Evolutionary conservation across 345 rosid species (phyloP), one percentile per base, ranked within the genome.

Genomic region (Populus simonii): DNA sequence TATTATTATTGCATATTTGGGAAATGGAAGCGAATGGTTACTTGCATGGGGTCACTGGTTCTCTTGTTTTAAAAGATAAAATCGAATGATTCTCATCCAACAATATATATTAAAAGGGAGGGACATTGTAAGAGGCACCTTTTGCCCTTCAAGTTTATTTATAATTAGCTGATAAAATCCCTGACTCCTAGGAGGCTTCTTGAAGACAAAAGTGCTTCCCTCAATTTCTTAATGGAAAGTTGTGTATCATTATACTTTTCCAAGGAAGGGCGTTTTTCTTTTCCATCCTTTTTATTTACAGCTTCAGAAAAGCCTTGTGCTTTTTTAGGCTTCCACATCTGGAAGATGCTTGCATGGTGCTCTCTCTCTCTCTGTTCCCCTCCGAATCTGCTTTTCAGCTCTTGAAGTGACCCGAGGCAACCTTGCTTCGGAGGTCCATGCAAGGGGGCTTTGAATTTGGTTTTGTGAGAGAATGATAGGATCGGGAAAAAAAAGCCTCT

Each of bases 111-210:
- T 35, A 41, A 20, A 22, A 39, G 66, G 85, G 53, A 27, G 83
- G 82, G 84, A 81, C 84, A 86, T 79, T 87, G 81, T 84, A 25
- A 25, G 17, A 51, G 29, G 76, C 74, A 80, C 69, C 74, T 81
- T 74, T 78, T 83, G 85, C 76, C 78, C 68, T 76, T 67, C 25
- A 70, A 70, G 66, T 78, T 31, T 20, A 72, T 78, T 25, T 20
- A 16, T n/a, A n/a, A n/a, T 25, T 62, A 20, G 35, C 17, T 70
- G 74, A 68, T 72, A 22, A 67, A 83, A 80, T 79, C 80, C 81
- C 88, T 79, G 74, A 82, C 79, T 82, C 85, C 85, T 55, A 81
- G 86, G 88, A 86, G 84, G 78, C 91, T 89, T 89, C 84, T 76
- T 45, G 77, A 70, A 76, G 89, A 88, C 91, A 88, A 89, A 89